phyloP scores from a whole-genome alignment of 768 basidiomycete genomes.

The Lentinus brumalis region DNA sequence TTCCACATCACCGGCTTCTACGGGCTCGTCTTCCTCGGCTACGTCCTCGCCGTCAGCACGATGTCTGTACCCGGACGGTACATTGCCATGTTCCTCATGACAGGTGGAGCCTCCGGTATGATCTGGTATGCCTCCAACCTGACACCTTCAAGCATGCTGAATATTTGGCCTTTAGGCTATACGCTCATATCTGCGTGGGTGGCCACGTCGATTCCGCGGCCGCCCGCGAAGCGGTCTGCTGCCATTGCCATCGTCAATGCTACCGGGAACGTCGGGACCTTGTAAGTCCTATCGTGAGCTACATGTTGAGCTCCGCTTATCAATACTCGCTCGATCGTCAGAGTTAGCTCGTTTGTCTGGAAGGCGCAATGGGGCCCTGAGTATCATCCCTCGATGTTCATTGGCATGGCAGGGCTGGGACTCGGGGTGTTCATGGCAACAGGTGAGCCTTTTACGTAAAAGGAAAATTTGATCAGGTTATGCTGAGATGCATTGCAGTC shows the following conservation, averaged over 20 bases:
- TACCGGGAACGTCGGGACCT: conserved; percentile 53
- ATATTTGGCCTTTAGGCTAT: conserved; percentile 31
- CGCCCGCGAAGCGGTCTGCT: conserved; percentile 56
- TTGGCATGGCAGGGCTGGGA: no score
- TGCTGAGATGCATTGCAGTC: no score
- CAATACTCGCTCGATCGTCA: not conserved
- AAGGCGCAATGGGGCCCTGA: not conserved
- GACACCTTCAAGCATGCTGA: not conserved
- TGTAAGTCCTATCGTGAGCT: conserved; percentile 42
- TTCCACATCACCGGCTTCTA: conserved; percentile 59
- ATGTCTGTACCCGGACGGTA: conserved; percentile 56
- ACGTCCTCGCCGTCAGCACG: conserved; percentile 59
- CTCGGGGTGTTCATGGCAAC: no score
- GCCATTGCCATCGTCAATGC: conserved; percentile 68
- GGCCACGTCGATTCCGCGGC: conserved; percentile 59
- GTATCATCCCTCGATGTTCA: not conserved
- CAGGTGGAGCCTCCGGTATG: conserved; percentile 49
- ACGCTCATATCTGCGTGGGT: conserved; percentile 60
- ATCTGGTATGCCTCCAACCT: not conserved
- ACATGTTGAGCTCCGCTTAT: not conserved
- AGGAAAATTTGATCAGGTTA: no score
- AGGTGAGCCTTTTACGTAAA: no score
- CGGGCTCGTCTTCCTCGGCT: conserved; percentile 64
- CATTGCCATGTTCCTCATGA: conserved; percentile 65
- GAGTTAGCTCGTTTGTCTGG: not conserved